These are phyloP conservation scores for Thalassia testudinum DNA, from an alignment of 116 monocot species.

Conservation along the genomic window DNA sequence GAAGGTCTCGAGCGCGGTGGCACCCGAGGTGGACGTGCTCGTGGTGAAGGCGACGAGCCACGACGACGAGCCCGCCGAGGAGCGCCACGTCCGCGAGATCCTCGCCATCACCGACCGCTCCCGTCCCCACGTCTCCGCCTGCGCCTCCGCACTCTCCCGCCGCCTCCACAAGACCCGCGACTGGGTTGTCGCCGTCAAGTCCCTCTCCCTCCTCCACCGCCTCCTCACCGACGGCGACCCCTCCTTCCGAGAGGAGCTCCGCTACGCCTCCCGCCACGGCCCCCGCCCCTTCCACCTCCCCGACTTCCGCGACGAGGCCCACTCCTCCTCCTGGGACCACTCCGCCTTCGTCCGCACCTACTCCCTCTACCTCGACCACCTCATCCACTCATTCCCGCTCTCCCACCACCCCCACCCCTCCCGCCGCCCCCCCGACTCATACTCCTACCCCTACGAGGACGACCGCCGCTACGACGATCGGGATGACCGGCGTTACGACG, in stretches of 20 bases:
- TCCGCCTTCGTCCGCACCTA: conserved; percentile 70
- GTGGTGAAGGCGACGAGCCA: too few relatives aligned
- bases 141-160: conserved; percentile 50
- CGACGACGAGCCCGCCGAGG: too few relatives aligned
- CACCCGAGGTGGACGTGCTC: too few relatives aligned
- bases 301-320: conserved; percentile 76
- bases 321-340: conserved; percentile 71
- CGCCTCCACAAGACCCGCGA: conserved; percentile 51
- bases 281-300: conserved; percentile 46
- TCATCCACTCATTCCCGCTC: neutral
- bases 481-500: conserved; percentile 6
- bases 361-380: conserved; percentile 64
- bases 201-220: conserved; percentile 51
- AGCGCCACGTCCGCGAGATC: too few relatives aligned
- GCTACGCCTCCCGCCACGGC: conserved; percentile 54
- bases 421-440: conserved; percentile 23
- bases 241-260: conserved; percentile 49
- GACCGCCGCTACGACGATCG: neutral
- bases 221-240: conserved; percentile 54
- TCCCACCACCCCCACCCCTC: too few relatives aligned
- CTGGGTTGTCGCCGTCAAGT: conserved; percentile 66
- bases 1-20: too few relatives aligned
- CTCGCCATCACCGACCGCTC: conserved; percentile 39
- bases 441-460: too few relatives aligned
- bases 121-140: conserved; percentile 30